Evolutionary conservation across 1,139 yeast genomes (phyloP).

Genomic region (Suhomyces atakaporum): DNA sequence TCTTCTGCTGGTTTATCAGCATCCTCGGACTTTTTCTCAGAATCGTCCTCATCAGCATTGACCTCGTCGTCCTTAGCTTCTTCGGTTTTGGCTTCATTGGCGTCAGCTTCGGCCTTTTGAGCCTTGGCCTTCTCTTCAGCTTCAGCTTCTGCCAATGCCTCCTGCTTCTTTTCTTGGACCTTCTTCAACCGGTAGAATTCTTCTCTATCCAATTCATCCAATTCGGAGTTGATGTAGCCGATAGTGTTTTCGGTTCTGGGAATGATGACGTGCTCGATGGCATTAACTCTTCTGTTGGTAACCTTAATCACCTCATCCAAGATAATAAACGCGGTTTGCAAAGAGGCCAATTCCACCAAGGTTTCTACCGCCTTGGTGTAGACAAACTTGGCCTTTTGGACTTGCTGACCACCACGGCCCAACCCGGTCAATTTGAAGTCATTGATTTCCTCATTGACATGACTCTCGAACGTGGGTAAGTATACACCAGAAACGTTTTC

Average conservation of each 20-base stretch:
- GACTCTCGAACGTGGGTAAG: constrained; percentile 88
- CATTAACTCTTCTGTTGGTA: constrained; percentile 96
- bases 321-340: constrained; percentile 93
- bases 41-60: constrained; percentile 9
- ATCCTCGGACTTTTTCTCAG: constrained; percentile 24
- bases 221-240: constrained; percentile 86
- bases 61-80: constrained; percentile 3
- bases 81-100: constrained; percentile 4
- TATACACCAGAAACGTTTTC: constrained; percentile 96
- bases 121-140: constrained; percentile 39
- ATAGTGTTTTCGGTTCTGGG: constrained; percentile 98
- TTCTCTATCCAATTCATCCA: constrained; percentile 97
- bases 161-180: constrained; percentile 94
- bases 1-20: constrained; percentile 4
- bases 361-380: constrained; percentile 96
- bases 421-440: constrained; percentile 95
- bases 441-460: constrained; percentile 78
- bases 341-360: constrained; percentile 89
- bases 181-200: constrained; percentile 95
- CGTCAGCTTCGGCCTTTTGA: constrained; percentile 4
- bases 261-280: constrained; percentile 96
- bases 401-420: constrained; percentile 99
- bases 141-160: constrained; percentile 67
- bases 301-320: constrained; percentile 97
- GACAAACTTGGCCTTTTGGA: constrained; percentile 89